Base-by-base conservation (phyloP, 352 stramenopile genomes). In the Pythium periplocum region DNA sequence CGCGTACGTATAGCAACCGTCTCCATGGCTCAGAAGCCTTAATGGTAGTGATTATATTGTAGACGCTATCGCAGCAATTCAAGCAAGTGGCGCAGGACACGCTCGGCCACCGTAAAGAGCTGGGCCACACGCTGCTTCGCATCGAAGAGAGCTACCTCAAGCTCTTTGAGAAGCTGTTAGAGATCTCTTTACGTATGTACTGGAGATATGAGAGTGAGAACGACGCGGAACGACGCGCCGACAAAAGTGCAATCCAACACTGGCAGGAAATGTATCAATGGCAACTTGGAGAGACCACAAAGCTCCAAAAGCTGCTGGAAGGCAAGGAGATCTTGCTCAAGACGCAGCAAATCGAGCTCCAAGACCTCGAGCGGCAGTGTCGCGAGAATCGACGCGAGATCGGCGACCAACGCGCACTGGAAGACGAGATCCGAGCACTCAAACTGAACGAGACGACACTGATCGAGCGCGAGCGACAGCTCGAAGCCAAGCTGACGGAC, bases 141-240 rank as follows among this genome's bases (percentile, higher is more conserved):
- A 85, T 90, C 33, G 77, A 90, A 62, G 75, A 85, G 46, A 86
- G 61, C 47, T 90, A 90, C 47, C 53, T 90, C 40, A 83, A 83
- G 43, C 63, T 88, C 1, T 90, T 88, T 64, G 80, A 90, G 42
- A 86, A 85, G 56, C 59, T 90, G 35, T 48, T 88, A n/a, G 80
- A 87, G 57, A 66, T 86, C 38, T 85, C 80, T 2, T 17, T 90
- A 46, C 65, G 75, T 0, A 68, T 90, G 57, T 90, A 88, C 47
- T 88, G 78, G 75, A 72, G 71, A 7, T 90, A 88, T 45, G 75
- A 86, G 12, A 64, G 79, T 8, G 67, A 78, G 6, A 71, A 66
- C 4, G 76, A 72, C 12, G 66, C 57, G 4, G 71, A 86, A 48
- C 73, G 75, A 10, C 64, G 41, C 32, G 67, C 73, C 5, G 75